These are phyloP conservation scores for Gossypium stocksii DNA, from an alignment of 345 rosid species.

Conservation along the genomic window DNA sequence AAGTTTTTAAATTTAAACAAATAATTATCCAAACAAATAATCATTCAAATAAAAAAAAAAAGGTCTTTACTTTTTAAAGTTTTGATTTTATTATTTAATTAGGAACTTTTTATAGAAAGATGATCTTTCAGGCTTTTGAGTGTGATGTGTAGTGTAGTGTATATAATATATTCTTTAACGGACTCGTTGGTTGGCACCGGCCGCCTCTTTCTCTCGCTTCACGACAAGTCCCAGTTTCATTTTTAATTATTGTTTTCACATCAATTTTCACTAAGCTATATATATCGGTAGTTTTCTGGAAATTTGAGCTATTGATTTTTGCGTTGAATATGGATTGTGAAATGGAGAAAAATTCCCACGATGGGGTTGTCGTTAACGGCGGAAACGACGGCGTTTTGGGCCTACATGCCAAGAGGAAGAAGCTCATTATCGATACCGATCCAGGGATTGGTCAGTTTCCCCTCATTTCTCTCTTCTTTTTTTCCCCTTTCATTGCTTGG, in stretches of 20 bases:
- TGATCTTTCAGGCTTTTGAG: too few species aligned
- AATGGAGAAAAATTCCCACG: slow-evolving; percentile 21
- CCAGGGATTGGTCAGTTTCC: slow-evolving; percentile 87
- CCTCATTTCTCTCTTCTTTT: not conserved
- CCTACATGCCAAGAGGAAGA: slow-evolving; percentile 41
- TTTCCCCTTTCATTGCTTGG: not conserved
- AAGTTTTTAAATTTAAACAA: too few species aligned
- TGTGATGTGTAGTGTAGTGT: not conserved
- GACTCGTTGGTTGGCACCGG: not conserved
- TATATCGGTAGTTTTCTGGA: not conserved
- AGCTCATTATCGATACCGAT: slow-evolving; percentile 95
- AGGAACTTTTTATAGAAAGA: too few species aligned
- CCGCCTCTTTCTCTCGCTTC: not conserved
- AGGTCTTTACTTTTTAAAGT: too few species aligned
- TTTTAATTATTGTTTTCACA: not conserved
- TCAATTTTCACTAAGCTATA: not conserved
- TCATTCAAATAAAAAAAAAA: too few species aligned
- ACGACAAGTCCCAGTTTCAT: not conserved
- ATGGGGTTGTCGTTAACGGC: slow-evolving; percentile 27
- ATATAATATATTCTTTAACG: not conserved
- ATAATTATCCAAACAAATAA: too few species aligned
- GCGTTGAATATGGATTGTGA: slow-evolving; percentile 26
- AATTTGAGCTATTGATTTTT: not conserved
- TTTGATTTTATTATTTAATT: too few species aligned
- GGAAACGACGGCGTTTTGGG: slow-evolving; percentile 21